Base-by-base conservation (phyloP, 2,329 filamentous ascomycete genomes). In the Phoma sp. region DNA sequence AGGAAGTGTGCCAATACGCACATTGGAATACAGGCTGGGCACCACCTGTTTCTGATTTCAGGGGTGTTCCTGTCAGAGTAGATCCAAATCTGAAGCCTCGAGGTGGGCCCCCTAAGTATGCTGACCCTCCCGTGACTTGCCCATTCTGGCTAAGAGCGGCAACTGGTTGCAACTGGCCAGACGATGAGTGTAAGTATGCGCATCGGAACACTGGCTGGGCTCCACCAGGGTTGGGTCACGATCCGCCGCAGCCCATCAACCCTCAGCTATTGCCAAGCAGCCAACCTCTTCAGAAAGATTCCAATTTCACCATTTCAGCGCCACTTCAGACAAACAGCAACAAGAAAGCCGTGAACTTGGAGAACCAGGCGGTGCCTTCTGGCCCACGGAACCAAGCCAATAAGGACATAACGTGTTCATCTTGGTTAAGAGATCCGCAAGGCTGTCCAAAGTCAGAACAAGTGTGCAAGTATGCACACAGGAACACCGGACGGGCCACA, bases 131-230 rank as follows among this genome's bases (percentile, higher is more conserved):
- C 2, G 32, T 65, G 12, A 67, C 61, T 3, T 68, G 65, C 34
- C 53, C 21, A 20, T 53, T 20, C 39, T 68, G 61, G 60, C 38
- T 67, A 17, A 55, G 29, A 9, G n/a, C 23, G 1, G 30, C 39
- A 4, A 21, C n/a, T 5, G 56, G 59, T 15, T 68, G 66, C 29
- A 47, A 15, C 10, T 56, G 47, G 14, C 11, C 57, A 30, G 61
- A 51, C 5, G 59, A 64, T 6, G 59, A 66, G 2, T 71, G 68
- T 33, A 9, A 26, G 7, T 69, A 50, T 33, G 64, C 67, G 15
- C 67, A 71, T 39, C 37, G 52, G 7, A 69, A 71, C 37, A 71
- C 67, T 17, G 67, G 67, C 14, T 67, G 37, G 42, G 47, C 33
- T 15, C 50, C 42, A 15, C 18, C 50, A 12, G 18, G 37, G n/a